Conservation (phyloP, 345 rosid species). For the Mangifera indica region DNA sequence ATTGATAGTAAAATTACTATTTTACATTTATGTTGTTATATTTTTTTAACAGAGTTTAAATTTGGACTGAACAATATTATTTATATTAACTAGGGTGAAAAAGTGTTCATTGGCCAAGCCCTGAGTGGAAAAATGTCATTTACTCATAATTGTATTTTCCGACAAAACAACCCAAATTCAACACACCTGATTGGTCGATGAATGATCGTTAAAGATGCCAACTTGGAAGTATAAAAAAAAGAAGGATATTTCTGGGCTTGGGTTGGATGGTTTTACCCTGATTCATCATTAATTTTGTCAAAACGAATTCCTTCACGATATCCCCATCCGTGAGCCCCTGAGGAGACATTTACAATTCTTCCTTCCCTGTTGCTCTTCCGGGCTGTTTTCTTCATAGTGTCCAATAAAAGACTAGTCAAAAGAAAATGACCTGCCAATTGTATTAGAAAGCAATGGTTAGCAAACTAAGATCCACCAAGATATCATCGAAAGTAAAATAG, state of each 20-base stretch:
- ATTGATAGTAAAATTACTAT: too few relatives aligned
- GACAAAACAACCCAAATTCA: background rate
- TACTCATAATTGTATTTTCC: background rate
- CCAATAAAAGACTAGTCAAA: conserved; percentile 63
- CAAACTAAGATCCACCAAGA: background rate
- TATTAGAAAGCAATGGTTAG: conserved; percentile 9
- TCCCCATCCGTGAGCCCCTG: conserved; percentile 55
- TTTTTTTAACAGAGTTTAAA: too few relatives aligned
- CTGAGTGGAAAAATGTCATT: too few relatives aligned
- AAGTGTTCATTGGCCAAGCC: too few relatives aligned
- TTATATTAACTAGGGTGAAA: too few relatives aligned
- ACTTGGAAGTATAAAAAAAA: background rate
- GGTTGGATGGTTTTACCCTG: conserved; percentile 39
- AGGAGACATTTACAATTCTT: conserved; percentile 66
- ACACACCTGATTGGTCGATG: background rate
- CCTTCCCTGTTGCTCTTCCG: conserved; percentile 60
- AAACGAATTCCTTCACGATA: conserved; percentile 64
- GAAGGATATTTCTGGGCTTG: background rate
- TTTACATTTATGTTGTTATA: too few relatives aligned
- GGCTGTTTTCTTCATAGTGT: conserved; percentile 68
- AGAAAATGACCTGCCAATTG: conserved; percentile 70
- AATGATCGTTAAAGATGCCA: background rate
- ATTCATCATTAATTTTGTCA: conserved; percentile 56
- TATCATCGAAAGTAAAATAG: background rate
- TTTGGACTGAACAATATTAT: too few relatives aligned